A percentile compares a stretch with the other conserved stretches of the same genome.
Conservation (phyloP, 768 basidiomycete species). For the Chalciporus pseudorubinellus region DNA sequence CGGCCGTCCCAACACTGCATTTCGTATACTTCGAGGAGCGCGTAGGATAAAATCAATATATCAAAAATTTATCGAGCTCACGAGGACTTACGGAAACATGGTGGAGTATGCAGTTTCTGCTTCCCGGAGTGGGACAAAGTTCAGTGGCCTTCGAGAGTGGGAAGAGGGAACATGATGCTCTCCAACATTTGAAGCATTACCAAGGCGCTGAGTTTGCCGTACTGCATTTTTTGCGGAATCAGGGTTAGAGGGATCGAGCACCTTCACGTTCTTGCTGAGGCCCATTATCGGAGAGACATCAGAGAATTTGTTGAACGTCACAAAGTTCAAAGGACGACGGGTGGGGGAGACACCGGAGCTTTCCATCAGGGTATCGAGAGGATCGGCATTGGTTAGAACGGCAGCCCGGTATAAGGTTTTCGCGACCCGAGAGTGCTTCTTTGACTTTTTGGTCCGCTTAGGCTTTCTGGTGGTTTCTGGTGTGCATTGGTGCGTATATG, state of each 20-base stretch:
- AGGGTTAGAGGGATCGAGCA: background rate
- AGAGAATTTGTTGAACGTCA: conserved; percentile 24
- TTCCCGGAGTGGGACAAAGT: conserved; percentile 25
- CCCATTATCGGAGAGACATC: background rate
- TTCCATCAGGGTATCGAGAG: conserved; percentile 15
- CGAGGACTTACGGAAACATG: conserved; percentile 26
- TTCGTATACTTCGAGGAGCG: conserved; percentile 1
- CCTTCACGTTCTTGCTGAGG: background rate
- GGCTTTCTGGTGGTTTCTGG: background rate
- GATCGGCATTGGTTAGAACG: conserved; percentile 27
- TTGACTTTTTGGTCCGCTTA: background rate
- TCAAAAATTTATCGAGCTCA: background rate
- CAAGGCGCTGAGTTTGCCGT: background rate
- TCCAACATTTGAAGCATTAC: background rate
- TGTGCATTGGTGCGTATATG: conserved; percentile 18
- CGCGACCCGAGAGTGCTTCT: conserved; percentile 6
- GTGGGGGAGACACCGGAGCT: conserved; percentile 7
- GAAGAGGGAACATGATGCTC: background rate
- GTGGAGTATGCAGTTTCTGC: conserved; percentile 27
- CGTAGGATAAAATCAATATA: conserved; percentile 4
- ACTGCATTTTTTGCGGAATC: background rate
- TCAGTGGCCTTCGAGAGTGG: conserved; percentile 17
- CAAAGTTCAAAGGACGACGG: conserved; percentile 28
- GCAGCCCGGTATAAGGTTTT: conserved; percentile 24
- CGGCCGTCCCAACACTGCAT: background rate